Evolutionary conservation across 495 filamentous ascomycete species (phyloP).

Genomic region (Aspergillus haitiensis): DNA sequence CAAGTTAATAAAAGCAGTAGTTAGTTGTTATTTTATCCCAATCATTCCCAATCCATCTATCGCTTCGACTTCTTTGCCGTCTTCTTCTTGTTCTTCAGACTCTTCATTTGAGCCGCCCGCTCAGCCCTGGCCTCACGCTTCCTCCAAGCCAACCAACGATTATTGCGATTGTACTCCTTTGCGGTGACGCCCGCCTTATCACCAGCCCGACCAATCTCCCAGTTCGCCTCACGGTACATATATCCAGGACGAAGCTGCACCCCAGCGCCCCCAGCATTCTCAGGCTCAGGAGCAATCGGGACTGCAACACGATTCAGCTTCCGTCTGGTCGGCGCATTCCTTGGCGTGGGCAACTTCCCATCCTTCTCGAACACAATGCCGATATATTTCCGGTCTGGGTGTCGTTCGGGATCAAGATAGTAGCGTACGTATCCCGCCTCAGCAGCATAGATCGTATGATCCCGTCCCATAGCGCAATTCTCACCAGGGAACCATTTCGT

Average conservation of each 20-base stretch:
- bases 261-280: slow-evolving; percentile 38
- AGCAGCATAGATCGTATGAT: slow-evolving; percentile 92
- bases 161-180: slow-evolving; percentile 51
- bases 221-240: slow-evolving; percentile 81
- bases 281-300: slow-evolving; percentile 36
- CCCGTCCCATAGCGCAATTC: slow-evolving; percentile 89
- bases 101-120: slow-evolving; percentile 57
- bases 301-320: slow-evolving; percentile 67
- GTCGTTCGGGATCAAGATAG: slow-evolving; percentile 78
- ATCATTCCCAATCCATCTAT: neutral
- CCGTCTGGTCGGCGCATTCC: slow-evolving; percentile 61
- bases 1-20: slow-evolving; percentile 22
- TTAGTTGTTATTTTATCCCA: slow-evolving; percentile 16
- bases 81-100: slow-evolving; percentile 56
- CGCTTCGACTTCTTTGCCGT: slow-evolving; percentile 41
- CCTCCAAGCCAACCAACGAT: slow-evolving; percentile 64
- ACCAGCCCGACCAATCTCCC: slow-evolving; percentile 72
- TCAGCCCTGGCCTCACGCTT: slow-evolving; percentile 55
- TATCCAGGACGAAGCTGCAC: slow-evolving; percentile 65
- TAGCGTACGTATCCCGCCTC: slow-evolving; percentile 89
- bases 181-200: slow-evolving; percentile 59
- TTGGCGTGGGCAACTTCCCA: slow-evolving; percentile 67
- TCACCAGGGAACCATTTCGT: slow-evolving; percentile 93
- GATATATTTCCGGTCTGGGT: slow-evolving; percentile 86
- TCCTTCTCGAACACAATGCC: slow-evolving; percentile 82